Evolutionary conservation across 1,284 basidiomycete species (phyloP), one percentile per base, ranked within the genome.

Genomic region (Ceratorhiza oryzae-sativae): DNA sequence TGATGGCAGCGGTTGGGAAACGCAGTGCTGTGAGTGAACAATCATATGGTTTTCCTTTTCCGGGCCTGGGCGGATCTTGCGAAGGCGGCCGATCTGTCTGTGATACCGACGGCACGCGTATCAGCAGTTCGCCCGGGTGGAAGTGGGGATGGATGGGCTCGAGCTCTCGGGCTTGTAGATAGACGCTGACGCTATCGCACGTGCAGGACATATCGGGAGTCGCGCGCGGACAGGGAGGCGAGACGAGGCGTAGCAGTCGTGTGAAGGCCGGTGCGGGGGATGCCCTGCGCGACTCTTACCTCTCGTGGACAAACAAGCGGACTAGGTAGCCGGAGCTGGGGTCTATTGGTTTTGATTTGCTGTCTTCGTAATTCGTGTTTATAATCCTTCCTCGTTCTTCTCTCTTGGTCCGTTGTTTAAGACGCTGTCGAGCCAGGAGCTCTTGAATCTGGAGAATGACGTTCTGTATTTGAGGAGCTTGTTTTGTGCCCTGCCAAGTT

Each of bases 1-100:
- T 98, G 73, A 87, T 88, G 39, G 89, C 87, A 23, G 95, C 95
- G 9, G 89, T 97, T 80, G 86, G 88, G 71, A 89, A 88, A 79
- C 88, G 92, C 45, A 82, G 84, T 72, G 84, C 88, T 76, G 91
- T 93, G 79, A 77, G 90, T 85, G 20, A 5, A 45, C 42, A 30
- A 15, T 56, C 55, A 58, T 58, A 34, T 58, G 55, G 45, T 56
- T 53, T 23, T 30, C 36, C 39, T 30, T 23, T 56, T 56, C 39
- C 25, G 15, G 51, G 20, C 25, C 25, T 27, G 63, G 63, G 36
- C 63, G 63, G 63, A 68, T 56, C 71, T 41, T 48, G 46, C 42
- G 18, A 18, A 45, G 10, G 42, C 42, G 42, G n/a, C 9, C n/a
- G 42, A 45, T 18, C n/a, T 45, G 42, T 12, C 18, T 45, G 42